Conservation (phyloP, 192 early-diverging fungal species). For the Haplosporangium gracile region DNA sequence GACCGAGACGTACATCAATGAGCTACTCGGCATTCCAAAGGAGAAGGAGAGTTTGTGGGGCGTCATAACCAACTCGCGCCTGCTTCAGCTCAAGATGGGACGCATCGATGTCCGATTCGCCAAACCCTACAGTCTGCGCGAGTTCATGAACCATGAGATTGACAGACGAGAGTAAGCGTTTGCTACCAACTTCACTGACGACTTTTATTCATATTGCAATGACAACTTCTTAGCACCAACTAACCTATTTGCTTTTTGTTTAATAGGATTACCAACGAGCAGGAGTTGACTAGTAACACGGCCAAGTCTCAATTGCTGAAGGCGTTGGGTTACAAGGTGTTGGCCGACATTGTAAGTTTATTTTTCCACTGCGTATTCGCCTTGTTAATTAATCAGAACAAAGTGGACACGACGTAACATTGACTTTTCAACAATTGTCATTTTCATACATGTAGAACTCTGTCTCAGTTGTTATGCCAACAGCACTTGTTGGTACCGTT, state of each 20-base stretch:
- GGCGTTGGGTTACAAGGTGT: constrained; percentile 76
- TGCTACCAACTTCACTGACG: background rate
- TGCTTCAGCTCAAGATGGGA: constrained; percentile 81
- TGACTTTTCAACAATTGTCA: background rate
- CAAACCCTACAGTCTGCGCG: constrained; percentile 78
- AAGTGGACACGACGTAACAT: constrained; percentile 40
- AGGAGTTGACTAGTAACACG: constrained; percentile 40
- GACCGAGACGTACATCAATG: constrained; percentile 82
- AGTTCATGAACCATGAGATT: constrained; percentile 74
- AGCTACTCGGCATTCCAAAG: constrained; percentile 85
- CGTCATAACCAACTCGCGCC: constrained; percentile 67
- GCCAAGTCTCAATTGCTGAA: constrained; percentile 73
- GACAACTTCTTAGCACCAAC: background rate
- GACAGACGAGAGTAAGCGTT: constrained; percentile 65
- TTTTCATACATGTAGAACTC: constrained; percentile 63
- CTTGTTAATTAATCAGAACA: constrained; percentile 22
- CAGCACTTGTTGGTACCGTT: constrained; percentile 85
- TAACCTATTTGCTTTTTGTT: background rate
- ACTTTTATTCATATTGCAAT: background rate
- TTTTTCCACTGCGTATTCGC: background rate
- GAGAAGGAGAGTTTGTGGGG: constrained; percentile 81
- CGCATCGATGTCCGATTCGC: constrained; percentile 87
- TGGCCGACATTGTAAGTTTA: constrained; percentile 69
- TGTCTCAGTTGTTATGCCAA: constrained; percentile 87
- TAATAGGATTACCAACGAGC: constrained; percentile 50